phyloP scores from a whole-genome alignment of 108 stramenopile genomes.

The Mediolabrus comicus region DNA sequence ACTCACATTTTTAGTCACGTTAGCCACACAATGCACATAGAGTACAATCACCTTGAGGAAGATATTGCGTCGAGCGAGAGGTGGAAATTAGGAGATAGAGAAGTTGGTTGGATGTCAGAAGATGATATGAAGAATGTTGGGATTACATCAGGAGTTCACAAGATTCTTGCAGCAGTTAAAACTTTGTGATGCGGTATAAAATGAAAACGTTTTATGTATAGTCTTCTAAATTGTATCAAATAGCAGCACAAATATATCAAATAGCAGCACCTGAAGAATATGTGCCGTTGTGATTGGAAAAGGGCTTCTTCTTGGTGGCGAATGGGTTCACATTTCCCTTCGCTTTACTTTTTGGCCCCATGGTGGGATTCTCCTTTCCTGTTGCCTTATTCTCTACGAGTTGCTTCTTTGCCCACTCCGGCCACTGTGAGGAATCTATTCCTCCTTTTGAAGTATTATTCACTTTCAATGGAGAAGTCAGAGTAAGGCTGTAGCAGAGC shows the following conservation, averaged over 20 bases:
- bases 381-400: neutral
- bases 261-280: neutral
- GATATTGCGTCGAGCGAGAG: slow-evolving; percentile 4
- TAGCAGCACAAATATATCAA: neutral
- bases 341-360: neutral
- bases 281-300: neutral
- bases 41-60: slow-evolving; percentile 28
- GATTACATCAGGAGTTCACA: slow-evolving; percentile 81
- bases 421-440: slow-evolving; percentile 30
- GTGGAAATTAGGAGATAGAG: slow-evolving; percentile 47
- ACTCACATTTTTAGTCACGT: slow-evolving; percentile 87
- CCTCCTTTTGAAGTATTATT: neutral
- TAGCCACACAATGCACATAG: slow-evolving; percentile 72
- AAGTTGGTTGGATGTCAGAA: slow-evolving; percentile 77
- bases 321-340: neutral
- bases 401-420: slow-evolving; percentile 33
- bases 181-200: neutral
- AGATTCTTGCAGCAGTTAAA: slow-evolving; percentile 51
- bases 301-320: slow-evolving; percentile 8
- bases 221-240: neutral
- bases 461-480: slow-evolving; percentile 12
- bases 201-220: neutral
- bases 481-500: slow-evolving; percentile 37
- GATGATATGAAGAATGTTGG: slow-evolving; percentile 71
- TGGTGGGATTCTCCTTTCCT: neutral